Conservation (phyloP, 148 eudicot species). For the Rhododendron williamsianum region DNA sequence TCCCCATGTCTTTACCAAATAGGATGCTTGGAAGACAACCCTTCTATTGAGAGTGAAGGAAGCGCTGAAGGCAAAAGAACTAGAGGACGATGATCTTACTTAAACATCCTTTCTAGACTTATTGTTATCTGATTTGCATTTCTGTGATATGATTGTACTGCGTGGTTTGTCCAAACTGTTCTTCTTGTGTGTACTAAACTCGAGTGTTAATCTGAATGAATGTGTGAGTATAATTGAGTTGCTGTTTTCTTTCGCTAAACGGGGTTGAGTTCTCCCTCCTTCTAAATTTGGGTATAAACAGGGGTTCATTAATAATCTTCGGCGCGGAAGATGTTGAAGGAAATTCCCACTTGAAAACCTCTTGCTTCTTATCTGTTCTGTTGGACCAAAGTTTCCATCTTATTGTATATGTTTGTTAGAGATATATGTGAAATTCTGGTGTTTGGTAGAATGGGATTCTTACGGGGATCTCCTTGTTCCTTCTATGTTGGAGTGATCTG, state of each 20-base stretch:
- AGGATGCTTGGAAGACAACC: conserved; percentile 93
- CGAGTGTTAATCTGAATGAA: not conserved
- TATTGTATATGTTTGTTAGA: not conserved
- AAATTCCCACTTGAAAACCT: not conserved
- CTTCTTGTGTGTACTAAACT: conserved; percentile 9
- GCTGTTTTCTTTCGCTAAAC: not conserved
- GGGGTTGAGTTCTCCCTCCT: not conserved
- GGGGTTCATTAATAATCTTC: conserved; percentile 5
- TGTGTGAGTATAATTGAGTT: conserved; percentile 3
- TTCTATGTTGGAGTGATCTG: no score
- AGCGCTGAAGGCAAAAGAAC: conserved; percentile 67
- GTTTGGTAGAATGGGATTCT: not conserved
- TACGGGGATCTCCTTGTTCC: no score
- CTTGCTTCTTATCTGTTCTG: not conserved
- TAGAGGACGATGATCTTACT: conserved; percentile 87
- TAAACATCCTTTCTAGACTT: not conserved
- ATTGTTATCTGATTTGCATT: not conserved
- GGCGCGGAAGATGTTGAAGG: not conserved
- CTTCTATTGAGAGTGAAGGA: conserved; percentile 90
- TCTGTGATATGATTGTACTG: conserved; percentile 7
- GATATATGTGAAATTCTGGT: not conserved
- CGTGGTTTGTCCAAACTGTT: not conserved
- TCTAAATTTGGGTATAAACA: not conserved
- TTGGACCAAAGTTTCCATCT: not conserved
- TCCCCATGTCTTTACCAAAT: conserved; percentile 3